Percentiles rank a stretch among this genome's conserved stretches.
Conservation (phyloP, 768 basidiomycete genomes). For the Podaxis sp. region DNA sequence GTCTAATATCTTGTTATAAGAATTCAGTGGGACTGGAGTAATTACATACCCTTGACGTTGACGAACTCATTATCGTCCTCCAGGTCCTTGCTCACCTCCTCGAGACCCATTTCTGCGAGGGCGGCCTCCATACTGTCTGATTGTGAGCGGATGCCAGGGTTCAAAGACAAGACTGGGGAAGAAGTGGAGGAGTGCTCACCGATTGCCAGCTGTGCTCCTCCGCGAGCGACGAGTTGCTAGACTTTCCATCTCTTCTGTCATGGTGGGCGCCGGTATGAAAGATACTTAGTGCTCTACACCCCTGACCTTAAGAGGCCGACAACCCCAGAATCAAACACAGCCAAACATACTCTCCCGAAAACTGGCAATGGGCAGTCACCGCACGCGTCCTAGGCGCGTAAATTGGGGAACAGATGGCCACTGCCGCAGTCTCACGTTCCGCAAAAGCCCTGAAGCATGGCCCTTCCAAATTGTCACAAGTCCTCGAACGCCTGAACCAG, state of each 20-base stretch:
- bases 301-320: not conserved
- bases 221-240: conserved; percentile 56
- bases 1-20: conserved; percentile 36
- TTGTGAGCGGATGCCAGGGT: conserved; percentile 9
- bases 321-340: conserved; percentile 1
- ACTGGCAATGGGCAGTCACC: not conserved
- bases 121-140: conserved; percentile 67
- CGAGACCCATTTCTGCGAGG: conserved; percentile 62
- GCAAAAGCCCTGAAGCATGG: conserved; percentile 14
- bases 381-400: not conserved
- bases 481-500: conserved; percentile 47
- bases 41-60: conserved; percentile 51
- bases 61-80: conserved; percentile 77
- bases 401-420: conserved; percentile 1
- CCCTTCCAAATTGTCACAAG: conserved; percentile 38
- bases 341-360: conserved; percentile 8
- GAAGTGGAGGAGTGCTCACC: conserved; percentile 35
- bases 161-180: not conserved
- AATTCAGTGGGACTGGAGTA: conserved; percentile 5
- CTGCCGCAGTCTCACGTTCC: not conserved
- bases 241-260: conserved; percentile 25
- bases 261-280: not conserved
- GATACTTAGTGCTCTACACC: not conserved
- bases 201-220: conserved; percentile 76
- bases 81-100: conserved; percentile 50